A percentile compares a stretch with the other conserved stretches of the same genome.
Conservation (phyloP, 192 early-diverging fungal species). For the Chytriomyces hyalinus region DNA sequence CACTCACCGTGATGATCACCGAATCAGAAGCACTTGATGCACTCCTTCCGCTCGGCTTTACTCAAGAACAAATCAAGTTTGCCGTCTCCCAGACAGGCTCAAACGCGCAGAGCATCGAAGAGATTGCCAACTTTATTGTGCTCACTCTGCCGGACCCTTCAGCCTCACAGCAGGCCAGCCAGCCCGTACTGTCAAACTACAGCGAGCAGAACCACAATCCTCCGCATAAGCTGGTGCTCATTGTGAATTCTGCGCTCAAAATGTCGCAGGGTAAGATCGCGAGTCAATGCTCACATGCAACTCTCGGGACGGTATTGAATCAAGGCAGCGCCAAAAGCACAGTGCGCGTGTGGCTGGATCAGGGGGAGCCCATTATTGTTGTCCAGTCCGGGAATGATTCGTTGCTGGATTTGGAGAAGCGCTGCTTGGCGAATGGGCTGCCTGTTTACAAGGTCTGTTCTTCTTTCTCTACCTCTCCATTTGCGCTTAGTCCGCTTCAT, state of each 20-base stretch:
- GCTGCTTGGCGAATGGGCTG: background rate
- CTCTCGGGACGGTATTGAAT: slow-evolving; percentile 58
- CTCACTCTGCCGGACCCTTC: background rate
- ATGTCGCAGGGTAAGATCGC: slow-evolving; percentile 92
- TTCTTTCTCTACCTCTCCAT: background rate
- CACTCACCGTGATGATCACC: background rate
- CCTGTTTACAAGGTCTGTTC: background rate
- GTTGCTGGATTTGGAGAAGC: background rate
- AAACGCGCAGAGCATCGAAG: slow-evolving; percentile 2
- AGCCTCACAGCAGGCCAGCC: background rate
- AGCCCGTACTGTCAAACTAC: too few species aligned
- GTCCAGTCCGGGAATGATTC: slow-evolving; percentile 1
- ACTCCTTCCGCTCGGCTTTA: slow-evolving; percentile 19
- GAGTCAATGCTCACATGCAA: slow-evolving; percentile 85
- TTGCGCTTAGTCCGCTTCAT: background rate
- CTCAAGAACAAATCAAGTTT: background rate
- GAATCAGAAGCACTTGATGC: background rate
- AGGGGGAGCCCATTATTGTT: slow-evolving; percentile 32
- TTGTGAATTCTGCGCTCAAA: slow-evolving; percentile 75
- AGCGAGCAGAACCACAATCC: background rate
- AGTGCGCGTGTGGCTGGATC: slow-evolving; percentile 7
- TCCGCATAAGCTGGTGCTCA: slow-evolving; percentile 56
- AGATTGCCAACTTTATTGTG: background rate
- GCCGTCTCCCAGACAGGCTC: background rate
- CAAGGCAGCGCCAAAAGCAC: background rate